A percentile compares a stretch with the other conserved stretches of the same genome.
These are phyloP conservation scores for Musa acuminata DNA, from an alignment of 176 grass and related monocot genomes.

Conservation along the genomic window DNA sequence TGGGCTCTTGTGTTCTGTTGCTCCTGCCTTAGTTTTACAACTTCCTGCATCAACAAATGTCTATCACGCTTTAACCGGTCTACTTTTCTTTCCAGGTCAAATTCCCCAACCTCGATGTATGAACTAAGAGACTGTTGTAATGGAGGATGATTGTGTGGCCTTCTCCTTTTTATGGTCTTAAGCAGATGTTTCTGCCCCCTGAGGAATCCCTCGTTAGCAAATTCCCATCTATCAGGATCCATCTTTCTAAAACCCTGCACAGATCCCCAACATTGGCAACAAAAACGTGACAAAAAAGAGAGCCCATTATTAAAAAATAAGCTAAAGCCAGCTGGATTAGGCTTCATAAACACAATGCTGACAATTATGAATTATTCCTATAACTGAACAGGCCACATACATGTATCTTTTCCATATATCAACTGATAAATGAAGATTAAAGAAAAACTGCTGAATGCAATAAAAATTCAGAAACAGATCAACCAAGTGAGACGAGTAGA, in stretches of 20 bases:
- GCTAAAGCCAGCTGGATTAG: not conserved
- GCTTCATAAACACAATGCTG: too few species aligned
- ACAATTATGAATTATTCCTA: not conserved
- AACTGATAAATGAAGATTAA: not conserved
- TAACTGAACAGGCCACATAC: not conserved
- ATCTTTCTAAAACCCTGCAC: constrained; percentile 90
- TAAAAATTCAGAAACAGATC: not conserved
- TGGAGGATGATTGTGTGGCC: constrained; percentile 31
- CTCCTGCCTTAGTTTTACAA: constrained; percentile 86
- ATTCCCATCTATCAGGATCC: constrained; percentile 91
- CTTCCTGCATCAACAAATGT: constrained; percentile 61
- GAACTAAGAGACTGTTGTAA: constrained; percentile 49
- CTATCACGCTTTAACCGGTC: constrained; percentile 67
- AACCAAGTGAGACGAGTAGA: not conserved
- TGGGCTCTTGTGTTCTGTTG: constrained; percentile 64
- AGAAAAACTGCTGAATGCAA: not conserved
- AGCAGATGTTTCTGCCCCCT: constrained; percentile 79
- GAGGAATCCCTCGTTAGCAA: constrained; percentile 78
- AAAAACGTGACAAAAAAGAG: not conserved
- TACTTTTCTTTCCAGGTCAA: constrained; percentile 64
- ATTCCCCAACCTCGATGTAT: constrained; percentile 79
- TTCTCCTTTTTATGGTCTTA: constrained; percentile 75
- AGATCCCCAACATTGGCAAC: not conserved
- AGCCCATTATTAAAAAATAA: not conserved
- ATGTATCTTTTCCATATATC: not conserved